Evolutionary conservation across 2,329 filamentous ascomycete genomes (phyloP).

Genomic region (Verticillium albo-atrum): DNA sequence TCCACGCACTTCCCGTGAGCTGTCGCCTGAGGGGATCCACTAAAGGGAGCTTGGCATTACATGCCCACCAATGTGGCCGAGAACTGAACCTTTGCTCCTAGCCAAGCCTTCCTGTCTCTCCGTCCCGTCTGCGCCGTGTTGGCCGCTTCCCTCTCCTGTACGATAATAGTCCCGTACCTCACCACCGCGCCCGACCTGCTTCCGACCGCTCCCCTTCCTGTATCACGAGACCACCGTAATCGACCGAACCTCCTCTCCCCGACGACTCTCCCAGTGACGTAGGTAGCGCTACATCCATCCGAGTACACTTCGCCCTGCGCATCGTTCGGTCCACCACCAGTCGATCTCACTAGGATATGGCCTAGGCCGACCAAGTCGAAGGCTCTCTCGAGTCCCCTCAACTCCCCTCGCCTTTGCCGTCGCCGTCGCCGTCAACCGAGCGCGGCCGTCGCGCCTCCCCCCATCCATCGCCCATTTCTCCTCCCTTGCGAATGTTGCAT

Average conservation of each 20-base stretch:
- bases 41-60: background rate
- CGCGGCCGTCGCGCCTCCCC: background rate
- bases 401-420: background rate
- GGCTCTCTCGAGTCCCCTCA: background rate
- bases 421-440: background rate
- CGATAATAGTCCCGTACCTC: background rate
- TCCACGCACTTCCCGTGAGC: background rate
- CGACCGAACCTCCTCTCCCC: background rate
- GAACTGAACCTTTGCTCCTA: background rate
- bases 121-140: background rate
- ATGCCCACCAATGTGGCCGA: background rate
- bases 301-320: background rate
- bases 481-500: background rate
- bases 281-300: background rate
- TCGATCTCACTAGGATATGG: background rate
- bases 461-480: background rate
- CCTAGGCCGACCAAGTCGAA: background rate
- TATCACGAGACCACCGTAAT: background rate
- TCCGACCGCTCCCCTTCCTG: background rate
- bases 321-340: background rate
- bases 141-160: background rate
- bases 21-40: background rate
- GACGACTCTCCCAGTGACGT: background rate
- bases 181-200: too few relatives aligned
- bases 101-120: background rate